Evolutionary conservation across 2,329 filamentous ascomycete species (phyloP).

Genomic region (Grosmannia penicillata): DNA sequence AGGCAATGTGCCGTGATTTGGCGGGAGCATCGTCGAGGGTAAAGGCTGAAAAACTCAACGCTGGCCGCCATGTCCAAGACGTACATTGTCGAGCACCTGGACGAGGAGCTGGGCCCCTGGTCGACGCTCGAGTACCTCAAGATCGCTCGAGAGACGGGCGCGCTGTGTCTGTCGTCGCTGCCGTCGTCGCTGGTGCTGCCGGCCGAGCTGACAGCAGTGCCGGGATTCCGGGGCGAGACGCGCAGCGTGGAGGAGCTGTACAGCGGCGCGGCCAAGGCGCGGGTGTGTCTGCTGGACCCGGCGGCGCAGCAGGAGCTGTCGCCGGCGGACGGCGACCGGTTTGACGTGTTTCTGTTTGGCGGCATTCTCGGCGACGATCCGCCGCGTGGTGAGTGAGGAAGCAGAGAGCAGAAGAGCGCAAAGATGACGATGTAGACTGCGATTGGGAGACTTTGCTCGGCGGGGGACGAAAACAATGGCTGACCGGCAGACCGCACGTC

Average conservation of each 20-base stretch:
- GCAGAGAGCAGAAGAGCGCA: constrained; percentile 9
- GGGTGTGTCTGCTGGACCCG: constrained; percentile 82
- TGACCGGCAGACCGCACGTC: constrained; percentile 64
- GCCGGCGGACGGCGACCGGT: constrained; percentile 67
- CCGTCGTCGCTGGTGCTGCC: constrained; percentile 51
- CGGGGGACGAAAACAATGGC: not conserved
- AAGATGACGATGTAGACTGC: no score
- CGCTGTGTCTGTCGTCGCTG: constrained; percentile 73
- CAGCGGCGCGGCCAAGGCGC: constrained; percentile 42
- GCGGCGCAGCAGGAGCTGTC: constrained; percentile 63
- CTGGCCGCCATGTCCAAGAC: constrained; percentile 35
- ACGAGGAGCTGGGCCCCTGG: constrained; percentile 87
- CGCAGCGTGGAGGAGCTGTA: constrained; percentile 76
- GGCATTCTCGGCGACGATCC: constrained; percentile 94
- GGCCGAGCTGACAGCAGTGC: constrained; percentile 33
- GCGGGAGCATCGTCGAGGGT: no score
- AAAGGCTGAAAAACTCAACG: no score
- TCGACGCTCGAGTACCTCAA: constrained; percentile 83
- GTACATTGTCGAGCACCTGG: constrained; percentile 93
- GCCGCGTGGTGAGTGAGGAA: constrained; percentile 55
- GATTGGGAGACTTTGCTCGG: not conserved
- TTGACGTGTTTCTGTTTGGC: constrained; percentile 89
- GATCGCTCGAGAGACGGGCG: constrained; percentile 70
- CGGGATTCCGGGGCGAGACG: constrained; percentile 56
- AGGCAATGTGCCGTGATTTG: no score